These are phyloP conservation scores for Cyclostephanos invisitatus DNA, from an alignment of 108 stramenopile genomes.

Conservation along the genomic window DNA sequence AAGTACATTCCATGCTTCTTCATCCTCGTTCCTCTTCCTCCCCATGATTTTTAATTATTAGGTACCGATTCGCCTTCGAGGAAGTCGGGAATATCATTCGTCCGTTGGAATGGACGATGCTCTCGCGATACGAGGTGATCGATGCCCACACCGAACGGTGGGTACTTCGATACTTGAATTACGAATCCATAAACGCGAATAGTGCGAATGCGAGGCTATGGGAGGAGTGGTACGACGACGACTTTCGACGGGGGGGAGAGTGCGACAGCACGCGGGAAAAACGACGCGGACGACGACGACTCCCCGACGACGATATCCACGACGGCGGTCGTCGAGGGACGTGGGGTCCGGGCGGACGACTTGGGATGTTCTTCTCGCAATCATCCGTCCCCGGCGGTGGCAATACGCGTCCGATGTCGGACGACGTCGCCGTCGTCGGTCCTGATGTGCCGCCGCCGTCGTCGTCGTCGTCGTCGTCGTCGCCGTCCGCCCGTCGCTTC, in stretches of 20 bases:
- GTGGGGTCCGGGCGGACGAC: conserved; percentile 17
- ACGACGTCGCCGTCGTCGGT: not conserved
- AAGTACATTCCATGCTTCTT: too few species aligned
- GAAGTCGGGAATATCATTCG: not conserved
- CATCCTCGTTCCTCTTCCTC: too few species aligned
- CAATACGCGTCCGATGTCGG: not conserved
- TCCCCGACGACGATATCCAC: not conserved
- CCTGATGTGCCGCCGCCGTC: not conserved
- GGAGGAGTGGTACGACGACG: conserved; percentile 20
- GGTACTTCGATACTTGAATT: conserved; percentile 25
- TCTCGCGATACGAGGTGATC: conserved; percentile 22
- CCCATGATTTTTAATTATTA: too few species aligned
- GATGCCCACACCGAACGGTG: conserved; percentile 40
- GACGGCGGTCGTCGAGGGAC: not conserved
- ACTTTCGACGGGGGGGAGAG: not conserved
- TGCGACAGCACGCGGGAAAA: not conserved
- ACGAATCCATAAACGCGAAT: conserved; percentile 27
- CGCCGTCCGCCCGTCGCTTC: not conserved
- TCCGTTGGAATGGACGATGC: conserved; percentile 42
- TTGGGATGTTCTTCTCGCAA: conserved; percentile 42
- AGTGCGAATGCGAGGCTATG: conserved; percentile 10
- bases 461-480: not conserved
- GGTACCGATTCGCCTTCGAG: not conserved
- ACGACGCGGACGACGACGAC: not conserved
- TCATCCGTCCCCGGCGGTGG: not conserved